These are phyloP conservation scores for Sugiyamaella sp. DNA, from an alignment of 1,139 yeast species.

Conservation along the genomic window DNA sequence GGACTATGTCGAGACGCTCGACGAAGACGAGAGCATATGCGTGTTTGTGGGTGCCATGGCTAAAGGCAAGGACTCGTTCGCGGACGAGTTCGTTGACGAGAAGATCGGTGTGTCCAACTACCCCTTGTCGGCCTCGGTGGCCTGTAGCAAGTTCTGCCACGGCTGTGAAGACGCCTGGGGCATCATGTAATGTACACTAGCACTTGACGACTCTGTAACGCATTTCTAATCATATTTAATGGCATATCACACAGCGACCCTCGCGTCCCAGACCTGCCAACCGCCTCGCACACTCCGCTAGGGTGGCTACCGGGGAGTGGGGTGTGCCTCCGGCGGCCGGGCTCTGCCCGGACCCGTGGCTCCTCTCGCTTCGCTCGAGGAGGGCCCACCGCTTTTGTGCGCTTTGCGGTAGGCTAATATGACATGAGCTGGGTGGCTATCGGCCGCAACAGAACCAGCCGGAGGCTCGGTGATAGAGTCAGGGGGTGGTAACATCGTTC, in stretches of 20 bases:
- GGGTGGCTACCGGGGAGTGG: too few relatives aligned
- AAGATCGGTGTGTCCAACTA: constrained; percentile 94
- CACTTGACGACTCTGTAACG: background rate
- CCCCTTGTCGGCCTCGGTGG: constrained; percentile 96
- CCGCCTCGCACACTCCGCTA: too few relatives aligned
- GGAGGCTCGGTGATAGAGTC: too few relatives aligned
- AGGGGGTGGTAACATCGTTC: too few relatives aligned
- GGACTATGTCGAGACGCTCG: constrained; percentile 80
- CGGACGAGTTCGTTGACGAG: constrained; percentile 95
- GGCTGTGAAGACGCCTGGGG: constrained; percentile 99
- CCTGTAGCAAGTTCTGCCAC: constrained; percentile 97
- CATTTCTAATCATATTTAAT: constrained; percentile 8
- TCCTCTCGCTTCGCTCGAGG: background rate
- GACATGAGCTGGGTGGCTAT: too few relatives aligned
- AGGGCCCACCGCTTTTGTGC: background rate
- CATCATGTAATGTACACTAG: constrained; percentile 50
- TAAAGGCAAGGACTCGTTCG: constrained; percentile 94
- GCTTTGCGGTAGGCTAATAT: too few relatives aligned
- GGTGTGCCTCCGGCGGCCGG: background rate
- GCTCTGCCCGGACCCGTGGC: background rate
- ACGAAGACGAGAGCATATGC: constrained; percentile 89
- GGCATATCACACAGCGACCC: background rate
- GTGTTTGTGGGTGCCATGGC: constrained; percentile 99
- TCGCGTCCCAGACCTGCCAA: too few relatives aligned
- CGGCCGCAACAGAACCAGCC: too few relatives aligned